Evolutionary conservation across 2,329 filamentous ascomycete species (phyloP).

Genomic region (Colletotrichum truncatum): DNA sequence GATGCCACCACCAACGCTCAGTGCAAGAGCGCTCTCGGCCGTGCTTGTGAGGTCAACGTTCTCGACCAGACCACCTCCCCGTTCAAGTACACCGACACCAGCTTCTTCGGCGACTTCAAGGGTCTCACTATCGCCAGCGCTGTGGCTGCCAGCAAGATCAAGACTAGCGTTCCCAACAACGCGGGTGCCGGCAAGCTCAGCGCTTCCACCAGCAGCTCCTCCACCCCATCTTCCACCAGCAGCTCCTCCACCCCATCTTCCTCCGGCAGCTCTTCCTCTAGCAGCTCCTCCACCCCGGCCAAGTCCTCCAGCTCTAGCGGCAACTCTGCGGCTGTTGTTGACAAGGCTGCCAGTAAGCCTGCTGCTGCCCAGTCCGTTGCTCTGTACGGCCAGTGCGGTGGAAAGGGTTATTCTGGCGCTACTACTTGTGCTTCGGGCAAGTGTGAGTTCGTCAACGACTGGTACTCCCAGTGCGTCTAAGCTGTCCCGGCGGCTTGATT

Average conservation of each 20-base stretch:
- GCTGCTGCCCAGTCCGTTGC: conserved; percentile 31
- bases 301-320: not conserved
- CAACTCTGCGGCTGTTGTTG: not conserved
- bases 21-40: conserved; percentile 25
- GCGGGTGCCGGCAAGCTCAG: conserved; percentile 24
- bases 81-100: conserved; percentile 15
- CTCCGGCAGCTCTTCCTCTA: not conserved
- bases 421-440: conserved; percentile 33
- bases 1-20: conserved; percentile 23
- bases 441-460: conserved; percentile 31
- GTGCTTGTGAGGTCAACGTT: conserved; percentile 22
- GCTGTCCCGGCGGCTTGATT: not conserved
- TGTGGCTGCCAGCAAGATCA: conserved; percentile 18
- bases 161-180: conserved; percentile 21
- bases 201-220: not conserved
- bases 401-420: conserved; percentile 31
- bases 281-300: not conserved
- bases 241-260: not conserved
- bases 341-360: not conserved
- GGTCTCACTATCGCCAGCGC: conserved; percentile 5
- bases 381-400: conserved; percentile 47
- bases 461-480: conserved; percentile 33
- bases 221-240: not conserved
- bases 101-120: conserved; percentile 11
- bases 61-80: conserved; percentile 14